A percentile compares a stretch with the other conserved stretches of the same genome.
Evolutionary conservation across 305 asterid species (phyloP).

Genomic region (Fraxinus floribunda): DNA sequence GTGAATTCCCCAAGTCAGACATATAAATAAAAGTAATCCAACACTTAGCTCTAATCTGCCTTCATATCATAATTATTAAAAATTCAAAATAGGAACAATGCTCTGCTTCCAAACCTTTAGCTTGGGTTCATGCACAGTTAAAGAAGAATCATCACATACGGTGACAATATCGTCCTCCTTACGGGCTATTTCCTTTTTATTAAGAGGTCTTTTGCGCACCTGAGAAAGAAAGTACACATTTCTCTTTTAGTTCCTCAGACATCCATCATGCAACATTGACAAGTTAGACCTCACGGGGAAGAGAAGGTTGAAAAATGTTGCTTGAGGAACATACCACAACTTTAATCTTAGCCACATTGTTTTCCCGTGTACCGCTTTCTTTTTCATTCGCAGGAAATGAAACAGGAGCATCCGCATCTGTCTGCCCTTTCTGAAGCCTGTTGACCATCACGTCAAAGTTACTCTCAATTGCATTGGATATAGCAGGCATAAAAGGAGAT

Average conservation of each 20-base stretch:
- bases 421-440: constrained; percentile 58
- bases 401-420: constrained; percentile 58
- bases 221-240: constrained; percentile 35
- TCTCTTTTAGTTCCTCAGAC: background rate
- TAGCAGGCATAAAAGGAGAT: constrained; percentile 85
- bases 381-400: constrained; percentile 50
- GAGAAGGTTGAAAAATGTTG: background rate
- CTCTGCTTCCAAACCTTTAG: constrained; percentile 60
- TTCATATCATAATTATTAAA: constrained; percentile 9
- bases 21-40: background rate
- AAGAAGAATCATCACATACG: constrained; percentile 68
- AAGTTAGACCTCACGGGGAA: background rate
- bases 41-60: background rate
- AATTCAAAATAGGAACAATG: constrained; percentile 15
- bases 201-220: constrained; percentile 98
- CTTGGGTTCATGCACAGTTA: constrained; percentile 92
- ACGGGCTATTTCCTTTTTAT: constrained; percentile 88
- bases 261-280: background rate
- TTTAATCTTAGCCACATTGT: constrained; percentile 92
- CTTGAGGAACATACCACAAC: constrained; percentile 71
- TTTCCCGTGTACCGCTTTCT: constrained; percentile 63
- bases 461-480: constrained; percentile 59
- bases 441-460: constrained; percentile 58
- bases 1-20: constrained; percentile 31
- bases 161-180: constrained; percentile 96